Base-by-base conservation (phyloP, 208 protist genomes). In the Kentomonas sorsogonicus region DNA sequence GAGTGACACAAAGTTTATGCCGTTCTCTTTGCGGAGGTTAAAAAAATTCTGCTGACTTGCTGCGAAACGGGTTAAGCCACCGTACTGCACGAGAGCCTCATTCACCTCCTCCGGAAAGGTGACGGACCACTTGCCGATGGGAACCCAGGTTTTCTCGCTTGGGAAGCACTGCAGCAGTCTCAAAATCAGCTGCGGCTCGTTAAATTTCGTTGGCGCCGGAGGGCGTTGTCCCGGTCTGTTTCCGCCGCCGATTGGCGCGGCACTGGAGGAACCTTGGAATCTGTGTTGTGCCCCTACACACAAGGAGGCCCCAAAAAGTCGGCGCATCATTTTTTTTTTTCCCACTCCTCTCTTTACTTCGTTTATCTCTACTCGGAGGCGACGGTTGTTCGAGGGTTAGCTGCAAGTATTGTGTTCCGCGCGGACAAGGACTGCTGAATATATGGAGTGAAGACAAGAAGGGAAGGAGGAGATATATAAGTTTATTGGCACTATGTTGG, bases 21-120 rank as follows among this genome's bases (percentile, higher is more conserved):
- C 79, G 23, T 86, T 86, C 41, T 91, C 77, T 33, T 70, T 76
- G 4, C 77, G 63, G 16, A 83, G 65, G 43, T 82, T 76, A 61
- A 91, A 91, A 57, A 91, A 91, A 46, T 91, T 91, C 3, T 25
- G 69, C 51, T 91, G 79, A 0, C 71, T 63, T 44, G 62, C 51
- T 0, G 72, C 52, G 66, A 91, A 91, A 1, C 63, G 64, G 6
- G 67, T 55, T 6, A 91, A 50, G 6, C 83, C 83, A 16, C 77
- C 79, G 57, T 74, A 87, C 5, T 70, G 55, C 18, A 86, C 79
- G n/a, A 91, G 52, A 6, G 69, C 69, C 26, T 91, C 83, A 27
- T 75, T 64, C 51, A 91, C 43, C 6, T 86, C 70, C 20, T 91
- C 83, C 0, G 83, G 77, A 26, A 91, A 65, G 18, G 44, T 43